phyloP scores from a whole-genome alignment of 108 stramenopile genomes.

The Bacterosira constricta region DNA sequence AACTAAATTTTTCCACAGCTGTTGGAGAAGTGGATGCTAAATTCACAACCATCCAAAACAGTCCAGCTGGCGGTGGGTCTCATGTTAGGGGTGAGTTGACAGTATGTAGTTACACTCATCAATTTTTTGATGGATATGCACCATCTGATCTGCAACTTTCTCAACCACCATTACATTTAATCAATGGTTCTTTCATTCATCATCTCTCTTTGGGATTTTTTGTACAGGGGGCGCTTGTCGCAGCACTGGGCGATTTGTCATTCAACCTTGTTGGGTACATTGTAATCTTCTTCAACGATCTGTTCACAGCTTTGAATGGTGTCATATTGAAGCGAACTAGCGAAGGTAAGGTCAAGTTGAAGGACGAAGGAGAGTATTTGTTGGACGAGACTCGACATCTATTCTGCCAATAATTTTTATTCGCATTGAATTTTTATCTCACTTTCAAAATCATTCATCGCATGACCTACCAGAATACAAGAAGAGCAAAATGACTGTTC shows the following conservation, averaged over 20 bases:
- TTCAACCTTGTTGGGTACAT: slow-evolving; percentile 64
- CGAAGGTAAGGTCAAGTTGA: slow-evolving; percentile 14
- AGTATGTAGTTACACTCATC: too few relatives aligned
- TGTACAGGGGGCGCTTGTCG: slow-evolving; percentile 54
- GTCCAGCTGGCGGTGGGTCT: slow-evolving; percentile 56
- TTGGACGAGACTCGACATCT: too few relatives aligned
- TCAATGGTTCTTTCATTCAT: too few relatives aligned
- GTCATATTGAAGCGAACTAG: slow-evolving; percentile 63
- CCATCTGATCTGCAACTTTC: too few relatives aligned
- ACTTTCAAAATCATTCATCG: neutral
- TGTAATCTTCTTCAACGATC: slow-evolving; percentile 63
- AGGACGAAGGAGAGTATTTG: too few relatives aligned
- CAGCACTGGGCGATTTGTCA: slow-evolving; percentile 63
- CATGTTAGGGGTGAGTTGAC: slow-evolving; percentile 50
- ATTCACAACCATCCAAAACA: slow-evolving; percentile 42
- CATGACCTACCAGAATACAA: slow-evolving; percentile 21
- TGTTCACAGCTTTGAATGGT: slow-evolving; percentile 69
- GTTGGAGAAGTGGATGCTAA: slow-evolving; percentile 56
- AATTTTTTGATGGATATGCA: too few relatives aligned
- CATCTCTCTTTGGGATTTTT: neutral
- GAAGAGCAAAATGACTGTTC: slow-evolving; percentile 54
- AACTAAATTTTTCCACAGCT: slow-evolving; percentile 3
- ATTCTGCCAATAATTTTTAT: too few relatives aligned
- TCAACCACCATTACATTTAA: too few relatives aligned
- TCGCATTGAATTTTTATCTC: neutral